Base-by-base conservation (phyloP, 495 filamentous ascomycete species). In the Penicillium coprophilum region DNA sequence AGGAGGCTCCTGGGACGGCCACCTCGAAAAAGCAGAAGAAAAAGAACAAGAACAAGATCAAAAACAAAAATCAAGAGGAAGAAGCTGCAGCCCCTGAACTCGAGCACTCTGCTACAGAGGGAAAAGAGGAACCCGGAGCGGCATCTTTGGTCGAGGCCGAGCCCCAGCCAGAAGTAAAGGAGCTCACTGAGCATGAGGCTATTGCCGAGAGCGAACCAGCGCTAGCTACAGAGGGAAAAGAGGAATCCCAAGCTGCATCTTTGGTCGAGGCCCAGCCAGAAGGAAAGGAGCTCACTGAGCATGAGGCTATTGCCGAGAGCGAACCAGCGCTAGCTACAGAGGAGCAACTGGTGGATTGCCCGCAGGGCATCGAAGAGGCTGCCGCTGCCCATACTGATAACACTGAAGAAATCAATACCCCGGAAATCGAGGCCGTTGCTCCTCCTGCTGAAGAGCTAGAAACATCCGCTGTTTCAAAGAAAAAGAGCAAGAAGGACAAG, bases 401-500 rank as follows among this genome's bases (percentile, higher is more conserved):
- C 20, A 32, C 47, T 13, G 31, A 54, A 11, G 60, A 62, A 2
- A 17, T 4, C 15, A 38, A 0, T 39, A 15, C 30, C 1, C 9
- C 21, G 36, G 30, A 44, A 24, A 31, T 15, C 6, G 31, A 54
- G 21, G 6, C 46, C 4, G 21, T 24, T 36, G 39, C 45, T 21
- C 20, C 51, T n/a, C 54, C 50, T 34, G 21, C 31, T 10, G 62
- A 62, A 47, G 39, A 52, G 36, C n/a, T 43, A 8, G 56, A 64
- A 48, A 30, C 54, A 2, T 32, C 64, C 39, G 13, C 52, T 30
- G 43, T 62, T 6, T 58, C 56, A n/a, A 63, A 60, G 50, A 65
- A 67, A 24, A 28, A 60, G 61, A 66, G 65, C 57, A 66, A 74
- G 52, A 74, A 72, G 46, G 62, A 74, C 21, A 69, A 65, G 58